Evolutionary conservation across 2,329 filamentous ascomycete species (phyloP).

Genomic region (Stagonosporopsis rhizophila): DNA sequence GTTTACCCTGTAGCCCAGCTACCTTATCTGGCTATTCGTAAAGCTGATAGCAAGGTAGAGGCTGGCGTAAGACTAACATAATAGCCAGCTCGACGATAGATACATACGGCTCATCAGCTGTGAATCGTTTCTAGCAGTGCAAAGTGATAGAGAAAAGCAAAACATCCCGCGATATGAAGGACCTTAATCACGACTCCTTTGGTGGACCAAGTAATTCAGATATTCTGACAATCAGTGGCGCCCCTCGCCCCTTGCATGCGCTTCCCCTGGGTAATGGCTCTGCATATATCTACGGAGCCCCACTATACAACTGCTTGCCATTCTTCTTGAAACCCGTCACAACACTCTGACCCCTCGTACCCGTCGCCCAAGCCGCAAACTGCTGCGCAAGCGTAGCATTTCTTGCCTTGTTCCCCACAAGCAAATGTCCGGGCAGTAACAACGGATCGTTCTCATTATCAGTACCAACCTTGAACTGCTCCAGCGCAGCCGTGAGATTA

Average conservation of each 20-base stretch:
- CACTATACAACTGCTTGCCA: slow-evolving; percentile 49
- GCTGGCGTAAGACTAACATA: too few relatives aligned
- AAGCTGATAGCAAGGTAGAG: too few relatives aligned
- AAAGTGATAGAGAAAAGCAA: too few relatives aligned
- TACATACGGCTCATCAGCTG: too few relatives aligned
- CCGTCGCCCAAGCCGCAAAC: slow-evolving; percentile 52
- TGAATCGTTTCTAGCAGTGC: too few relatives aligned
- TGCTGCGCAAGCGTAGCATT: slow-evolving; percentile 45
- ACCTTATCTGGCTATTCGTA: too few relatives aligned
- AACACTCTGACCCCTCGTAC: slow-evolving; percentile 48
- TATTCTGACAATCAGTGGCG: not conserved
- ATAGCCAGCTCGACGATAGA: too few relatives aligned
- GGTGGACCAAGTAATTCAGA: not conserved
- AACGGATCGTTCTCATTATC: slow-evolving; percentile 50
- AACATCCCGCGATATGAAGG: too few relatives aligned
- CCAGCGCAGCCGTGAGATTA: slow-evolving; percentile 43
- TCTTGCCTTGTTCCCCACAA: slow-evolving; percentile 47
- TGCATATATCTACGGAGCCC: slow-evolving; percentile 35
- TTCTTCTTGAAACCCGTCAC: slow-evolving; percentile 50
- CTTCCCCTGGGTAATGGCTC: not conserved
- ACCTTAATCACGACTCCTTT: not conserved
- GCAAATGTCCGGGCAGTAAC: slow-evolving; percentile 54
- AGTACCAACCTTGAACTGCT: slow-evolving; percentile 48
- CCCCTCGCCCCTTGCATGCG: not conserved
- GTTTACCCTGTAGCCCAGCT: too few relatives aligned